phyloP scores from a whole-genome alignment of 176 grass and related monocot genomes.

The Hordeum marinum region DNA sequence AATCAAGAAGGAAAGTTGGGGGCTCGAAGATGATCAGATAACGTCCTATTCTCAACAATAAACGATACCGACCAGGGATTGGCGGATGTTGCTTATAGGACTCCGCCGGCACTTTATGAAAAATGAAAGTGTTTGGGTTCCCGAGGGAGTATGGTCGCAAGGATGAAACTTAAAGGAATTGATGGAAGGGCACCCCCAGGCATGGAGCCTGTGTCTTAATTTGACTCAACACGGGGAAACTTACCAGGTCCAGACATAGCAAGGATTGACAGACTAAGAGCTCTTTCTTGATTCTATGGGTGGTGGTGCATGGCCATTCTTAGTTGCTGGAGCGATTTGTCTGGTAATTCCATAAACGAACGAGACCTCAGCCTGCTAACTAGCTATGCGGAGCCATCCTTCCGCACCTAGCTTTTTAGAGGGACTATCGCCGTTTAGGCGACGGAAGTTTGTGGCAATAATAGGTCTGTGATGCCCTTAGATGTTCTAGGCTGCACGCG shows the following conservation, averaged over 20 bases:
- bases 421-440: slow-evolving; percentile 66
- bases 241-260: background rate
- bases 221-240: slow-evolving; percentile 49
- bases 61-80: slow-evolving; percentile 60
- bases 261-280: too few relatives aligned
- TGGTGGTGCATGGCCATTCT: too few relatives aligned
- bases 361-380: slow-evolving; percentile 23
- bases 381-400: slow-evolving; percentile 69
- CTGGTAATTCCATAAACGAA: slow-evolving; percentile 65
- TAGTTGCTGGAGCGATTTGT: slow-evolving; percentile 76
- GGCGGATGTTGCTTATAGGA: slow-evolving; percentile 72
- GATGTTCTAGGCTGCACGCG: slow-evolving; percentile 61
- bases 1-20: slow-evolving; percentile 72
- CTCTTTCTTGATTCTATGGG: too few relatives aligned
- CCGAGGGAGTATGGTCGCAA: slow-evolving; percentile 17
- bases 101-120: slow-evolving; percentile 76
- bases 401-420: slow-evolving; percentile 75
- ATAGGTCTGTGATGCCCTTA: slow-evolving; percentile 70
- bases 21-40: slow-evolving; percentile 67
- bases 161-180: slow-evolving; percentile 32
- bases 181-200: slow-evolving; percentile 23
- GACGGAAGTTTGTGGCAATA: slow-evolving; percentile 75
- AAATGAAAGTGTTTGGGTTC: slow-evolving; percentile 88
- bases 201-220: slow-evolving; percentile 30
- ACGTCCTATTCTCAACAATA: slow-evolving; percentile 72